These are phyloP conservation scores for Ananas comosus DNA, from an alignment of 176 grass and related monocot genomes.

Conservation along the genomic window DNA sequence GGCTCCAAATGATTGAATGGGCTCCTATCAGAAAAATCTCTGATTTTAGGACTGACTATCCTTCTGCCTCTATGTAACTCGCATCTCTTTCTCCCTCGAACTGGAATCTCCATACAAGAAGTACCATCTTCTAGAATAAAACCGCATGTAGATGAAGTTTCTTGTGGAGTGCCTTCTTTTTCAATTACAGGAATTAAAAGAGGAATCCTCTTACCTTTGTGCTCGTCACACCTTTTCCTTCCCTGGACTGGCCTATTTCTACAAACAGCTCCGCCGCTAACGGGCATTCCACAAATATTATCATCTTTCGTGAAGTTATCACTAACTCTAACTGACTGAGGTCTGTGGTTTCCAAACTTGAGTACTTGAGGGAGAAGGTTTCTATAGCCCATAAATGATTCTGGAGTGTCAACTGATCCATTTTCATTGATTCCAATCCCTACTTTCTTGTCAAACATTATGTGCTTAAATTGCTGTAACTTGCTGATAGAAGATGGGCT, in stretches of 20 bases:
- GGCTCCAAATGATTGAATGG: background rate
- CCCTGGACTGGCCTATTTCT: constrained; percentile 28
- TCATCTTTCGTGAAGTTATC: constrained; percentile 3
- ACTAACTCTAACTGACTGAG: constrained; percentile 33
- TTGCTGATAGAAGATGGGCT: constrained; percentile 34
- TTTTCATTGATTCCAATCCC: constrained; percentile 56
- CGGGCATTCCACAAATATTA: constrained; percentile 20
- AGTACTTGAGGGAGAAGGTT: constrained; percentile 50
- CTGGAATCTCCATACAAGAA: constrained; percentile 41
- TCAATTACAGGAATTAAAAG: constrained; percentile 14
- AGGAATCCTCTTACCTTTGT: constrained; percentile 37
- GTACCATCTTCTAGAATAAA: constrained; percentile 43
- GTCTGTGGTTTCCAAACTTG: constrained; percentile 42
- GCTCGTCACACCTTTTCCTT: constrained; percentile 31
- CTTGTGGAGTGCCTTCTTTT: constrained; percentile 8
- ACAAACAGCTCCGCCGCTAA: constrained; percentile 11
- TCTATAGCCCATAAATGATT: constrained; percentile 21
- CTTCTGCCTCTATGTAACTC: constrained; percentile 78
- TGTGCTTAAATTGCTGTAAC: constrained; percentile 30
- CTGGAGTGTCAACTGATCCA: constrained; percentile 19
- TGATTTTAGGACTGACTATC: constrained; percentile 10
- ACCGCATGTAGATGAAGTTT: constrained; percentile 40
- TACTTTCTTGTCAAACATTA: constrained; percentile 39
- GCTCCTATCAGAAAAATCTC: background rate
- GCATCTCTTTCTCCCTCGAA: constrained; percentile 78